Conservation (phyloP, 108 stramenopile genomes). For the Nitzschia palea region DNA sequence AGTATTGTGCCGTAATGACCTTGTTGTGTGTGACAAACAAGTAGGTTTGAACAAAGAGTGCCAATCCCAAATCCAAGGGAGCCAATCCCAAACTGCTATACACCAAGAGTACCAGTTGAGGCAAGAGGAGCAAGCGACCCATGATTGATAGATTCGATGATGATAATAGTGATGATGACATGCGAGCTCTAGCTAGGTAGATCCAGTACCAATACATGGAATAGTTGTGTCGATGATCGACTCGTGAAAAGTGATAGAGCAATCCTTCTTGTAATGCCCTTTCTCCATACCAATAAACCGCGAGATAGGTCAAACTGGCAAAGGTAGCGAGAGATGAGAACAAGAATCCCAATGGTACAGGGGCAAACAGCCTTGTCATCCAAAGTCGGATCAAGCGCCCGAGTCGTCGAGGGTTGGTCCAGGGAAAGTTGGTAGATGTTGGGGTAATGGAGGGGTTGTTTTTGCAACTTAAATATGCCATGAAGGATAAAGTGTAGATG, state of each 20-base stretch:
- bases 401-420: constrained; percentile 20
- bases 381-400: constrained; percentile 39
- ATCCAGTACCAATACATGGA: constrained; percentile 82
- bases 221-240: constrained; percentile 89
- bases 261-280: constrained; percentile 85
- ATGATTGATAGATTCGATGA: constrained; percentile 8
- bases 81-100: constrained; percentile 71
- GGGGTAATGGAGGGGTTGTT: not conserved
- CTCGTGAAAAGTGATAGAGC: constrained; percentile 92
- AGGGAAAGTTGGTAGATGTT: constrained; percentile 21
- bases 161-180: not conserved
- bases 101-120: constrained; percentile 77
- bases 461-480: constrained; percentile 51
- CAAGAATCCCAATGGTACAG: constrained; percentile 57
- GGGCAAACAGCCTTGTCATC: constrained; percentile 35
- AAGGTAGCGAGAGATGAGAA: constrained; percentile 58
- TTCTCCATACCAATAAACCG: constrained; percentile 66
- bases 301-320: constrained; percentile 52
- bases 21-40: constrained; percentile 98
- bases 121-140: constrained; percentile 66
- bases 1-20: constrained; percentile 98
- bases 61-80: constrained; percentile 68
- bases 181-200: constrained; percentile 77
- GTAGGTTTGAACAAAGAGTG: constrained; percentile 90
- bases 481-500: constrained; percentile 80